Percentiles rank a stretch among this genome's conserved stretches.
Conservation (phyloP, 1,284 basidiomycete genomes). For the Apiotrichum mycotoxinovorans region DNA sequence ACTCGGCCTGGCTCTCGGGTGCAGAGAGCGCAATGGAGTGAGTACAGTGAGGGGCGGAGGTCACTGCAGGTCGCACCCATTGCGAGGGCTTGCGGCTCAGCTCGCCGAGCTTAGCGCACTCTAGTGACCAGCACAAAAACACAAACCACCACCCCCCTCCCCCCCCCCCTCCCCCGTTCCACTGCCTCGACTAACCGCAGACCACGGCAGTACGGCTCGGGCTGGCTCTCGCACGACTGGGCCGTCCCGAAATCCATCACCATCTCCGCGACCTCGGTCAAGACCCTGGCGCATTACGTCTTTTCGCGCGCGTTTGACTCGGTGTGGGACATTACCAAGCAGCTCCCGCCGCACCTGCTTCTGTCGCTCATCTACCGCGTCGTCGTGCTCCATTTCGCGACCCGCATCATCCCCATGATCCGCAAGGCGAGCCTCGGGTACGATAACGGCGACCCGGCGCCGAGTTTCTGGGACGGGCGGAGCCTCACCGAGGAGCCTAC, state of each 20-base stretch:
- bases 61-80: no score
- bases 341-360: constrained; percentile 52
- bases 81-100: no score
- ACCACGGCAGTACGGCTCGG: constrained; percentile 40
- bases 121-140: background rate
- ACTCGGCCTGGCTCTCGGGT: constrained; percentile 49
- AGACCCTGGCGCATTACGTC: constrained; percentile 27
- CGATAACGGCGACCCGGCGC: constrained; percentile 32
- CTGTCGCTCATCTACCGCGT: constrained; percentile 78
- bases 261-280: constrained; percentile 18
- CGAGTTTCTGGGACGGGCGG: constrained; percentile 46
- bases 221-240: constrained; percentile 36
- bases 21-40: constrained; percentile 48
- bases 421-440: constrained; percentile 52
- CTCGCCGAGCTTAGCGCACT: no score
- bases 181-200: constrained; percentile 22
- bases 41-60: no score
- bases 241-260: constrained; percentile 14
- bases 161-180: background rate
- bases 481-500: constrained; percentile 46
- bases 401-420: constrained; percentile 71
- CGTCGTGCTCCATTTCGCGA: constrained; percentile 76
- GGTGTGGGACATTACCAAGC: constrained; percentile 30
- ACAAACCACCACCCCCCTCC: background rate
- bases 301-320: constrained; percentile 31